Conservation (phyloP, 768 basidiomycete species). For the Mycena epipterygia region DNA sequence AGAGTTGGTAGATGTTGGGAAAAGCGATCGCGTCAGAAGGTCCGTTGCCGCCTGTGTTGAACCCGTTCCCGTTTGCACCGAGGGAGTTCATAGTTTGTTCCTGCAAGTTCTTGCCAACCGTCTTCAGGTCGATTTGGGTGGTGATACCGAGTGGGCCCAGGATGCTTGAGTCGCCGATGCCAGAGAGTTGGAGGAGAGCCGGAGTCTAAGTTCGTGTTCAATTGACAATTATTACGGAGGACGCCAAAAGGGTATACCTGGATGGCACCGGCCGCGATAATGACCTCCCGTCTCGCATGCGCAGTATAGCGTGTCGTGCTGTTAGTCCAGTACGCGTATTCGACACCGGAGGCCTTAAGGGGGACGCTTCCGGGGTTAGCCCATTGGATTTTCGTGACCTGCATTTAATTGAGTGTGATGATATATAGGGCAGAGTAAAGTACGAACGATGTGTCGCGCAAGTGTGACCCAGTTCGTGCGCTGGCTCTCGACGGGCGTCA, state of each 20-base stretch:
- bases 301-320: constrained; percentile 56
- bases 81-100: constrained; percentile 64
- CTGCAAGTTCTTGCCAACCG: constrained; percentile 70
- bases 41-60: constrained; percentile 55
- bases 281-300: constrained; percentile 62
- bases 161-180: constrained; percentile 64
- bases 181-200: constrained; percentile 66
- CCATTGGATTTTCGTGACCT: constrained; percentile 64
- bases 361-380: constrained; percentile 48
- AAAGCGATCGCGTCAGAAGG: constrained; percentile 65
- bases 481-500: constrained; percentile 62
- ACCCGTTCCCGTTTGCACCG: constrained; percentile 56
- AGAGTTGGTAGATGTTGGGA: constrained; percentile 65
- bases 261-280: constrained; percentile 68
- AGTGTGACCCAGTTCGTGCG: constrained; percentile 67
- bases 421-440: background rate
- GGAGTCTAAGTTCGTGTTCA: too few relatives aligned
- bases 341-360: constrained; percentile 59
- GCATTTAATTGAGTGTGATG: background rate
- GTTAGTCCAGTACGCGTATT: constrained; percentile 57
- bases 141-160: constrained; percentile 62
- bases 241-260: constrained; percentile 48
- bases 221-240: too few relatives aligned
- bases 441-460: constrained; percentile 52
- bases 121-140: constrained; percentile 60